Percentiles rank a stretch among this genome's conserved stretches.
Conservation (phyloP, 2,329 filamentous ascomycete species). For the Botrytis squamosa region DNA sequence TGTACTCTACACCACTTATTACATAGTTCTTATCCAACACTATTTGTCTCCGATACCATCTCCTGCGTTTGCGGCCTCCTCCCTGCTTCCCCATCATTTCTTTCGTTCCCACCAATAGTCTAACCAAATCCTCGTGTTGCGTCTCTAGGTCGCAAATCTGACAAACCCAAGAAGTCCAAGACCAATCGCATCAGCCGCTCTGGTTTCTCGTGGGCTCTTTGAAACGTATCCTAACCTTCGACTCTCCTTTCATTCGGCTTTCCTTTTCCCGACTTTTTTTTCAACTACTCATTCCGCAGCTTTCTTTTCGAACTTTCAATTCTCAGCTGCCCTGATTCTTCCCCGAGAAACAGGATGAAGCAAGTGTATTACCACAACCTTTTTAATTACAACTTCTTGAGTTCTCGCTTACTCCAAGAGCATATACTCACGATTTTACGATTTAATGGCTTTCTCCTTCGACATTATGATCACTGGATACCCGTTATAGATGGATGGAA, state of each 20-base stretch:
- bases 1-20: neutral
- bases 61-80: neutral
- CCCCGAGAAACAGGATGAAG: neutral
- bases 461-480: constrained; percentile 1
- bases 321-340: constrained; percentile 1
- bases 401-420: neutral
- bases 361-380: neutral
- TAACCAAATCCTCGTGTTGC: constrained; percentile 15
- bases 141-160: constrained; percentile 17
- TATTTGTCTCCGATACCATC: constrained; percentile 3
- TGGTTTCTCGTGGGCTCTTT: constrained; percentile 14
- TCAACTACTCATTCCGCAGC: neutral
- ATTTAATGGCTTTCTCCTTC: constrained; percentile 8
- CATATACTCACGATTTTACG: neutral
- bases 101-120: neutral
- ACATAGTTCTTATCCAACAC: neutral
- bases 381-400: neutral
- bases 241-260: neutral
- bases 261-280: neutral
- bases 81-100: neutral
- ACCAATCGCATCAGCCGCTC: constrained; percentile 15
- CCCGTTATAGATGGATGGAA: constrained; percentile 6
- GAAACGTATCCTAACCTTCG: neutral
- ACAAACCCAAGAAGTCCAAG: constrained; percentile 7
- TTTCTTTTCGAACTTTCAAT: neutral